Evolutionary conservation across 306 rosid species (phyloP).

Genomic region (Notholithocarpus densiflorus): DNA sequence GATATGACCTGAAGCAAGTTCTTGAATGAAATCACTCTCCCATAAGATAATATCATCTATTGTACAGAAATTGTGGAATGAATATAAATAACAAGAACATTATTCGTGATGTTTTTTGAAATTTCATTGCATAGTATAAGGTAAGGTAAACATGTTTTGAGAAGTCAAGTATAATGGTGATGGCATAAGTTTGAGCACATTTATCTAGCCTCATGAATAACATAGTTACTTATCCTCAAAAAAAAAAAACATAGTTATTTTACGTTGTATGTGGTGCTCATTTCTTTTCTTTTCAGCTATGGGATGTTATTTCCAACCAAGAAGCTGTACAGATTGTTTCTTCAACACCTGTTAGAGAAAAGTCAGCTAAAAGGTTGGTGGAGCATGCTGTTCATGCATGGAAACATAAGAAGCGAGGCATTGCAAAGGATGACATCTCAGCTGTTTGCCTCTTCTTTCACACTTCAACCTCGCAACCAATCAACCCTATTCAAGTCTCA

Average conservation of each 20-base stretch:
- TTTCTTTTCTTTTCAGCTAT: slow-evolving; percentile 36
- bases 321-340: slow-evolving; percentile 64
- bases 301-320: slow-evolving; percentile 72
- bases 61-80: too few species aligned
- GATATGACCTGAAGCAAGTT: too few species aligned
- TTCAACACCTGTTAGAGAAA: slow-evolving; percentile 41
- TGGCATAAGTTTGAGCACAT: background rate
- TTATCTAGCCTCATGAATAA: background rate
- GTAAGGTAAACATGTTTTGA: background rate
- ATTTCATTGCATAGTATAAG: background rate
- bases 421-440: slow-evolving; percentile 73
- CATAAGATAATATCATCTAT: too few species aligned
- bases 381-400: slow-evolving; percentile 56
- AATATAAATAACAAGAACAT: too few species aligned
- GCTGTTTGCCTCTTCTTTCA: slow-evolving; percentile 69
- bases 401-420: slow-evolving; percentile 64
- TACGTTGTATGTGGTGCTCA: background rate
- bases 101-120: background rate
- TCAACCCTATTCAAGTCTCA: slow-evolving; percentile 6
- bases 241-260: too few species aligned
- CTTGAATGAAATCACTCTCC: too few species aligned
- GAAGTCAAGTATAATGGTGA: background rate
- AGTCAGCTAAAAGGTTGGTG: slow-evolving; percentile 60
- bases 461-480: slow-evolving; percentile 19
- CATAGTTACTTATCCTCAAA: too few species aligned